Evolutionary conservation across 495 filamentous ascomycete genomes (phyloP).

Genomic region (Terfezia boudieri): DNA sequence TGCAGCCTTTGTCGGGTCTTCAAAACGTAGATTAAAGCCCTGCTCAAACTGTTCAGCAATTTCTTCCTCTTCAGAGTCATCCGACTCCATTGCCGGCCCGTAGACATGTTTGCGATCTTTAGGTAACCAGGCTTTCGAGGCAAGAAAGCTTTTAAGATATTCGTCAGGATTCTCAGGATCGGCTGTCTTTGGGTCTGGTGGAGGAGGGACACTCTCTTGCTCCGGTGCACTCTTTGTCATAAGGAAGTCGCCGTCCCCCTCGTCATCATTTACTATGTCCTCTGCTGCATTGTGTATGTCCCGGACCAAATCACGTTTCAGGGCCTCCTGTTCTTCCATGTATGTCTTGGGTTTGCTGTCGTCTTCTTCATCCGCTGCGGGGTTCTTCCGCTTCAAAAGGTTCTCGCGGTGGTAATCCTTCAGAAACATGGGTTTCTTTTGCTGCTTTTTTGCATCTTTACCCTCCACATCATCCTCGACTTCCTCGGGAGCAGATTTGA

Average conservation of each 20-base stretch:
- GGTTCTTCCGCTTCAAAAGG: conserved; percentile 42
- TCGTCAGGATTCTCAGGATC: conserved; percentile 67
- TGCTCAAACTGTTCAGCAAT: conserved; percentile 70
- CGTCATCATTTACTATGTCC: conserved; percentile 29
- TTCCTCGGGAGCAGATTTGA: conserved; percentile 31
- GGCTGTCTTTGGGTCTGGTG: conserved; percentile 31
- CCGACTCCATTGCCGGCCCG: conserved; percentile 58
- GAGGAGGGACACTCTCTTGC: conserved; percentile 23
- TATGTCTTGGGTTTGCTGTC: conserved; percentile 37
- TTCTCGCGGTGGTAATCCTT: conserved; percentile 80
- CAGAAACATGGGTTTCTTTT: conserved; percentile 68
- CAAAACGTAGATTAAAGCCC: conserved; percentile 93
- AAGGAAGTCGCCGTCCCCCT: conserved; percentile 53
- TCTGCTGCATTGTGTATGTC: conserved; percentile 42
- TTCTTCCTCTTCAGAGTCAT: conserved; percentile 66
- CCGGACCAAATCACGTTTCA: conserved; percentile 52
- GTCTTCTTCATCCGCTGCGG: conserved; percentile 26
- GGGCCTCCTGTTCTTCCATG: conserved; percentile 58
- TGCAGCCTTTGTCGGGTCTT: conserved; percentile 66
- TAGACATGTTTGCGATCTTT: conserved; percentile 31
- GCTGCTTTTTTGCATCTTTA: conserved; percentile 23
- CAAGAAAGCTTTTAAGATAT: conserved; percentile 75
- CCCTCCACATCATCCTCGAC: conserved; percentile 17
- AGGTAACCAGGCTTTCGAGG: conserved; percentile 61
- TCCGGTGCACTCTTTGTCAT: conserved; percentile 19